A percentile compares a stretch with the other conserved stretches of the same genome.
Conservation (phyloP, 257 asterid genomes). For the Nicotiana knightiana region DNA sequence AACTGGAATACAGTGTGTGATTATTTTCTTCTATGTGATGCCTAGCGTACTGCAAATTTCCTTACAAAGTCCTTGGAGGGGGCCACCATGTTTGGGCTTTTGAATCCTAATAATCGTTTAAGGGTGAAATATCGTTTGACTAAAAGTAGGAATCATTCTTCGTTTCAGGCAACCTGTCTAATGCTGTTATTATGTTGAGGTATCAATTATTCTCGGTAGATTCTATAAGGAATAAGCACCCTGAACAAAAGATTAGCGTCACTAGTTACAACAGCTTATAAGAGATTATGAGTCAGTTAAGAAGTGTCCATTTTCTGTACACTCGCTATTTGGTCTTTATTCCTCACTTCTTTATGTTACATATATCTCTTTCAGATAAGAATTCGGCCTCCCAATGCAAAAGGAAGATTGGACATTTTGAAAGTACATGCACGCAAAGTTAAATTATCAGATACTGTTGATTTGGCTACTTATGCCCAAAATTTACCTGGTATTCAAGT, state of each 20-base stretch:
- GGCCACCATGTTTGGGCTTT: neutral
- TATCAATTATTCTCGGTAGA: neutral
- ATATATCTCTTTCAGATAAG: slow-evolving; percentile 42
- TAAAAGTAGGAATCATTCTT: neutral
- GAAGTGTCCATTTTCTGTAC: neutral
- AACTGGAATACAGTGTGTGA: neutral
- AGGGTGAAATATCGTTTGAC: neutral
- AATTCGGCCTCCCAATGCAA: slow-evolving; percentile 90
- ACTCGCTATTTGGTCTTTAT: neutral
- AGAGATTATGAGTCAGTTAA: neutral
- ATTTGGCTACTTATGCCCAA: slow-evolving; percentile 71
- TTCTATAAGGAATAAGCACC: neutral
- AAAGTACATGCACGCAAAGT: slow-evolving; percentile 90
- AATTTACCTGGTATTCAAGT: slow-evolving; percentile 67
- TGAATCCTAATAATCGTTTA: neutral
- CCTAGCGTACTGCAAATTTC: neutral
- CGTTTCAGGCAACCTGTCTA: neutral
- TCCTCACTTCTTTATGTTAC: neutral
- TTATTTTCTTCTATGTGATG: neutral
- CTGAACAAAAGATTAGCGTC: neutral
- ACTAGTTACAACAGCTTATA: neutral
- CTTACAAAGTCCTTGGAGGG: neutral
- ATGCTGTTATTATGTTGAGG: neutral
- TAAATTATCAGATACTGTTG: slow-evolving; percentile 75
- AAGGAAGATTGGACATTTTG: slow-evolving; percentile 85